These are phyloP conservation scores for Trichoderma afroharzianum DNA, from an alignment of 2,329 filamentous ascomycete species.

Conservation along the genomic window DNA sequence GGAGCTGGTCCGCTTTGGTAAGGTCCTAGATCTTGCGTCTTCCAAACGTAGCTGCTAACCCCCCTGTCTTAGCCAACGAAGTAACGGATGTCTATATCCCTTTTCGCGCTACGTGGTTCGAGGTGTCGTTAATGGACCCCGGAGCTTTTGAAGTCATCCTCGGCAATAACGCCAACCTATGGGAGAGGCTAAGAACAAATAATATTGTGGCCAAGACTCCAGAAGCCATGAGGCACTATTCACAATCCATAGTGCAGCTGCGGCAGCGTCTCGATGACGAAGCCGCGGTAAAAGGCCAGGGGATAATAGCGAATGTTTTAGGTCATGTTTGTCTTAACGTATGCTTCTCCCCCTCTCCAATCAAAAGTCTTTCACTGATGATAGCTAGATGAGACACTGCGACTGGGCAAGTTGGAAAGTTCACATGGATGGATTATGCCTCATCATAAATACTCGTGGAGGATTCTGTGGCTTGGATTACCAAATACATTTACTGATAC, in stretches of 20 bases:
- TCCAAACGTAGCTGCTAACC: background rate
- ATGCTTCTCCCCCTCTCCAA: background rate
- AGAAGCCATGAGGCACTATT: background rate
- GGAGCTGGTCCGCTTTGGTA: background rate
- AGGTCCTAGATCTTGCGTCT: background rate
- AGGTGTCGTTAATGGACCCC: background rate
- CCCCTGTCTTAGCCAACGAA: background rate
- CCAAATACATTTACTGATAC: background rate
- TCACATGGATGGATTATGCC: background rate
- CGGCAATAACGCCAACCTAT: background rate
- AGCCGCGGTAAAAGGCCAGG: background rate
- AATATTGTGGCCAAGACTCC: background rate
- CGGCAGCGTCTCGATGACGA: background rate
- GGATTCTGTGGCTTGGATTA: background rate
- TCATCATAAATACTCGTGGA: background rate
- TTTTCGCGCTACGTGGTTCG: background rate
- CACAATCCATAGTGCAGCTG: background rate
- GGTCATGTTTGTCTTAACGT: background rate
- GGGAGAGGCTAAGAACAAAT: background rate
- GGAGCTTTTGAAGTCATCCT: background rate
- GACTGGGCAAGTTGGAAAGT: background rate
- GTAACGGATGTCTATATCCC: background rate
- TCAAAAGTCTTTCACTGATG: background rate
- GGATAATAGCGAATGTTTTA: background rate
- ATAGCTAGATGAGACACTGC: background rate